Conservation (phyloP, 2,329 filamentous ascomycete genomes). For the Paecilomyces formosus region DNA sequence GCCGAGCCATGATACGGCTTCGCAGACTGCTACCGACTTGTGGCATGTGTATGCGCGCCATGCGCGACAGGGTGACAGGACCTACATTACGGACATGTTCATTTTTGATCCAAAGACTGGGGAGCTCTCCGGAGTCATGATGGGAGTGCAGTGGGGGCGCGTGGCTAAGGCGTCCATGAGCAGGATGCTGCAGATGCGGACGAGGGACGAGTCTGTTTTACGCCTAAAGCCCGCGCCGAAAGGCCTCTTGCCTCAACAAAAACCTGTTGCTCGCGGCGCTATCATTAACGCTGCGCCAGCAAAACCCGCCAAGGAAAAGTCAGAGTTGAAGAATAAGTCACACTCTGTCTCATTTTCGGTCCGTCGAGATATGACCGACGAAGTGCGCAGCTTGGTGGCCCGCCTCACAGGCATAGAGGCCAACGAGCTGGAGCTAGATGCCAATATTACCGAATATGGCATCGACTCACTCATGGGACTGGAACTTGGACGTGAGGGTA, state of each 20-base stretch:
- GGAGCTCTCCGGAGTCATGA: conserved; percentile 19
- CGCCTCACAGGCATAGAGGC: conserved; percentile 5
- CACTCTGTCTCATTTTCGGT: conserved; percentile 5
- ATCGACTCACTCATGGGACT: conserved; percentile 31
- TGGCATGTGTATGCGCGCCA: conserved; percentile 24
- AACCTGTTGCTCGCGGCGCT: background rate
- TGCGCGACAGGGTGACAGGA: conserved; percentile 9
- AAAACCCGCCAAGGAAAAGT: background rate
- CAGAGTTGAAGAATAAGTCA: background rate
- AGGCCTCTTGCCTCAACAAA: background rate
- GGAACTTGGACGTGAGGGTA: conserved; percentile 23
- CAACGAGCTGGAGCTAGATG: conserved; percentile 12
- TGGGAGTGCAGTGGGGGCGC: conserved; percentile 21
- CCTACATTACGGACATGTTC: conserved; percentile 24
- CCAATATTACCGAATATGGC: conserved; percentile 23
- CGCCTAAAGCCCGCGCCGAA: background rate
- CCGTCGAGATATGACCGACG: conserved; percentile 1
- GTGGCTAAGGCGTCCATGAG: conserved; percentile 15
- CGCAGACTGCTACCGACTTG: conserved; percentile 3
- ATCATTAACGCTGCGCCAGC: background rate
- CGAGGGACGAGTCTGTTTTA: background rate
- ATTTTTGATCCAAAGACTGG: conserved; percentile 21
- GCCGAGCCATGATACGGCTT: conserved; percentile 5
- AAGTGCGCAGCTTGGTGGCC: conserved; percentile 2
- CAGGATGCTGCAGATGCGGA: conserved; percentile 6